Percentiles rank a stretch among this genome's conserved stretches.
Conservation (phyloP, 2,329 filamentous ascomycete species). For the Pseudocercospora crystallina region DNA sequence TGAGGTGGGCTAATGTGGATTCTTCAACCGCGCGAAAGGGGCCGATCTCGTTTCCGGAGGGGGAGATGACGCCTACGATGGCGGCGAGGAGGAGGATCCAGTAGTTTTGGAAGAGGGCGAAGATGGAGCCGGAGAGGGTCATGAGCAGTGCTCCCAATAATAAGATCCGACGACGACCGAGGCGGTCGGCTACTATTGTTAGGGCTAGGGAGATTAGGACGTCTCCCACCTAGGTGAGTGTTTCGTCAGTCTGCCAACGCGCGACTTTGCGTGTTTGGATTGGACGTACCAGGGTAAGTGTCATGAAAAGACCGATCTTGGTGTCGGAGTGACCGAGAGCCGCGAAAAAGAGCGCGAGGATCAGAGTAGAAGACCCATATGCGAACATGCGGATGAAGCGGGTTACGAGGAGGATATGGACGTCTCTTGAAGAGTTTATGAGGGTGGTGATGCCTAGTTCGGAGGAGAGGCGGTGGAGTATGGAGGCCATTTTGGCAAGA, state of each 20-base stretch:
- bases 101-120: slow-evolving; percentile 30
- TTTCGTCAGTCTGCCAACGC: neutral
- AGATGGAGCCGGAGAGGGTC: slow-evolving; percentile 30
- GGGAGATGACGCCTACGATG: slow-evolving; percentile 35
- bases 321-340: slow-evolving; percentile 30
- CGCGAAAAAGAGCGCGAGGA: slow-evolving; percentile 34
- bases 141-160: slow-evolving; percentile 31
- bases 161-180: slow-evolving; percentile 33
- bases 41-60: slow-evolving; percentile 37
- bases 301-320: slow-evolving; percentile 38
- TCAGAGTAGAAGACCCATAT: slow-evolving; percentile 51
- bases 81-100: slow-evolving; percentile 34
- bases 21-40: slow-evolving; percentile 38
- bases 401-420: slow-evolving; percentile 59
- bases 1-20: slow-evolving; percentile 35
- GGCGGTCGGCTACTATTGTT: slow-evolving; percentile 32
- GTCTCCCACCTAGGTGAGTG: slow-evolving; percentile 31
- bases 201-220: slow-evolving; percentile 32
- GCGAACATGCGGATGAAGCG: slow-evolving; percentile 64
- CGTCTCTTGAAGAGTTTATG: slow-evolving; percentile 46
- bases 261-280: neutral
- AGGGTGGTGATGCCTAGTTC: slow-evolving; percentile 52
- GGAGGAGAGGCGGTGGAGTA: slow-evolving; percentile 9
- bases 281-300: slow-evolving; percentile 28
- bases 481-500: no score